These are phyloP conservation scores for Podosphaera fusca DNA, from an alignment of 2,329 filamentous ascomycete genomes.

Conservation along the genomic window DNA sequence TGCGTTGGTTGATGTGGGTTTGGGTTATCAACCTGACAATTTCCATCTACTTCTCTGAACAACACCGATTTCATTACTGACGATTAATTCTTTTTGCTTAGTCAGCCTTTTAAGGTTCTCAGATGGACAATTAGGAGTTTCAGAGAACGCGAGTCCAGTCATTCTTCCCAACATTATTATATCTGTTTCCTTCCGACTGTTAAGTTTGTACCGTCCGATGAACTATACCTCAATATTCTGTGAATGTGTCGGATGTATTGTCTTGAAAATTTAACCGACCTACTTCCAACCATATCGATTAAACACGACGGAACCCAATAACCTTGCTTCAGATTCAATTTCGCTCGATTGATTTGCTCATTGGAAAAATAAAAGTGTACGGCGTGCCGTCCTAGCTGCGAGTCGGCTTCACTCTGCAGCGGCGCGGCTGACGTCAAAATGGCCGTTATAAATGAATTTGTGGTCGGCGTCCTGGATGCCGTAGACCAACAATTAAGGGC, in stretches of 20 bases:
- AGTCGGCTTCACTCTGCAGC: background rate
- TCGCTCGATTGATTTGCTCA: background rate
- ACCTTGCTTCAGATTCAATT: background rate
- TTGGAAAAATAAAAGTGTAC: background rate
- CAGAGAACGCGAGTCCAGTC: background rate
- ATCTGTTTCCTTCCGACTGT: background rate
- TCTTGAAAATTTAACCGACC: background rate
- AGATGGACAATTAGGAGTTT: background rate
- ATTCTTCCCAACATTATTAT: background rate
- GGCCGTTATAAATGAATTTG: conserved; percentile 10
- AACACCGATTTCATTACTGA: background rate
- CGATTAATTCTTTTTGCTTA: background rate
- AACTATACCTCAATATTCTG: background rate
- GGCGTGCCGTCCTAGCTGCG: background rate
- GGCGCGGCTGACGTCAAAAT: conserved; percentile 4
- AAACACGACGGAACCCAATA: background rate
- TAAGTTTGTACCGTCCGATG: background rate
- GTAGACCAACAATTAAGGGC: conserved; percentile 7
- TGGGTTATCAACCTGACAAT: background rate
- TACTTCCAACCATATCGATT: background rate
- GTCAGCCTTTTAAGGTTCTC: background rate
- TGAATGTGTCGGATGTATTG: background rate
- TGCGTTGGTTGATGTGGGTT: background rate
- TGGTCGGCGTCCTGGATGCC: conserved; percentile 11
- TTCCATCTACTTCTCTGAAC: background rate